phyloP scores from a whole-genome alignment of 2,329 filamentous ascomycete species.

The Ceratocystis huliohia region DNA sequence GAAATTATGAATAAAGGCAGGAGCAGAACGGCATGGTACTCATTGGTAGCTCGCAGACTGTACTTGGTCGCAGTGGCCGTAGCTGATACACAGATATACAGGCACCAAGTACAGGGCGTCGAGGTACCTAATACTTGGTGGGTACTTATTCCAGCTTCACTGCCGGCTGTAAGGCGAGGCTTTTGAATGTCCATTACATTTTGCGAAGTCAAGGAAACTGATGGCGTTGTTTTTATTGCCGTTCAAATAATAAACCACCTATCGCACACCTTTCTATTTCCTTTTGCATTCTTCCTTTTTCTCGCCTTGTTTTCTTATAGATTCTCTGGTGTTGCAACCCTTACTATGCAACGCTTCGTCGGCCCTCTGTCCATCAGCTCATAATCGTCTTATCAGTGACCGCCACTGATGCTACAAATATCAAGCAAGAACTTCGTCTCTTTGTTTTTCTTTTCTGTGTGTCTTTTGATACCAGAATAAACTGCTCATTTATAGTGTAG shows the following conservation, averaged over 20 bases:
- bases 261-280: neutral
- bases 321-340: neutral
- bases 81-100: neutral
- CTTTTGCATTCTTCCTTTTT: neutral
- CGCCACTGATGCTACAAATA: neutral
- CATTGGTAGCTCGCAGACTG: neutral
- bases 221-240: neutral
- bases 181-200: neutral
- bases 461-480: neutral
- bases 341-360: neutral
- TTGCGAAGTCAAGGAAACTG: neutral
- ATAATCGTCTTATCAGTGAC: conserved; percentile 7
- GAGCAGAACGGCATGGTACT: neutral
- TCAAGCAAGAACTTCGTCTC: neutral
- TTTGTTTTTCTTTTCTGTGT: neutral
- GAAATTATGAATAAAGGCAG: neutral
- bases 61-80: neutral
- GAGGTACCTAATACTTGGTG: neutral
- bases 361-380: neutral
- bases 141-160: neutral
- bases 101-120: neutral
- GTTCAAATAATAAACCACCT: neutral
- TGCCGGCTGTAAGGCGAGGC: neutral
- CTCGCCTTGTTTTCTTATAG: neutral
- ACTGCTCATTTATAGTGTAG: neutral